Evolutionary conservation across 805 yeast genomes (phyloP), one percentile per base, ranked within the genome.

Genomic region (Jamesozyma piceae): DNA sequence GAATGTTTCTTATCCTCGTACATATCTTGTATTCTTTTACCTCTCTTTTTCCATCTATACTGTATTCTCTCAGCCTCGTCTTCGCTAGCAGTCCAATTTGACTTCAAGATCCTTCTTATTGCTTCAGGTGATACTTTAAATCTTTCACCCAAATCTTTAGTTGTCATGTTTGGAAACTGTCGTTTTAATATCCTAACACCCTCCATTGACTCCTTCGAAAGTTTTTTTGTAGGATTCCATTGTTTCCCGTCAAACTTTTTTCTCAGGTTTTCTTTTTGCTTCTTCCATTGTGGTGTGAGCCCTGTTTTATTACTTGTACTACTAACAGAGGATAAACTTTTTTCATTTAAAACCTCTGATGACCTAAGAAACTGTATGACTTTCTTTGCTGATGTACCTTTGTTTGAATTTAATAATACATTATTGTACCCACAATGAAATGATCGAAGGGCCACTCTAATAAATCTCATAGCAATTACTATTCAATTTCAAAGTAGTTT

Each of bases 71-170:
- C 60, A 4, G 60, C 69, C 32, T 67, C 72, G 45, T 80, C 84
- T n/a, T 69, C 71, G 4, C 61, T 67, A 0, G 95, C 95, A 15
- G 58, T 63, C 94, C 95, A 89, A 31, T 72, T 76, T 4, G 90
- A 79, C 56, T 77, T 79, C 49, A 89, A 58, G 17, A 89, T 86
- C 48, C 95, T 73, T 45, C 95, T 68, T 2, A 88, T 74, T 0
- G 89, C 84, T 50, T 88, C 94, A 1, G 94, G 90, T 1, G 92
- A 82, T 4, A 86, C 71, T 38, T 73, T 67, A 62, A 82, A 88
- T 54, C 72, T 73, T 27, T 72, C 66, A 0, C 87, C 81, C 5
- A 89, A 58, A 35, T 77, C 80, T 2, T 66, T 64, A 2, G 80
- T 71, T 3, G 73, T 74, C 41, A 83, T 49, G n/a, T 73, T 69